Conservation (phyloP, 2,329 filamentous ascomycete species). For the Cordyceps fumosorosea region DNA sequence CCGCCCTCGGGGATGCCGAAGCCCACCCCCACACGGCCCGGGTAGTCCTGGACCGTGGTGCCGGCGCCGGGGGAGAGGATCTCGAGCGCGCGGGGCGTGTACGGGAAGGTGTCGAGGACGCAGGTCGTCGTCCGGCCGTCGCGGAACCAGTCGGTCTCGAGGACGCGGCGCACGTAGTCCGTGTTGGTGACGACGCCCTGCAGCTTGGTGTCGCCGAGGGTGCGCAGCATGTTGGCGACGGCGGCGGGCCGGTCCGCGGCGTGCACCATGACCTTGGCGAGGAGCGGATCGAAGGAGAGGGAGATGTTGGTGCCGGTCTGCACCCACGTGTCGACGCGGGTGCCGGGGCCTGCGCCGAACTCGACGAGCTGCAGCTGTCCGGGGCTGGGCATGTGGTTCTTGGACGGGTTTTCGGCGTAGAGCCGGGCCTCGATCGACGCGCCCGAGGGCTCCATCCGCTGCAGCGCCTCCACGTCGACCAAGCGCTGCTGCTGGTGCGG, state of each 20-base stretch:
- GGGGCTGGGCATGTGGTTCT: conserved; percentile 51
- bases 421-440: conserved; percentile 33
- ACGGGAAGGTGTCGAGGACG: conserved; percentile 46
- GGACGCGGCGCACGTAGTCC: conserved; percentile 45
- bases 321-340: conserved; percentile 59
- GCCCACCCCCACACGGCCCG: conserved; percentile 48
- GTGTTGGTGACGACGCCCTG: conserved; percentile 47
- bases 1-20: conserved; percentile 53
- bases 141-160: conserved; percentile 38
- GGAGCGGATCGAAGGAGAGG: conserved; percentile 50
- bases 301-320: conserved; percentile 49
- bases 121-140: conserved; percentile 49
- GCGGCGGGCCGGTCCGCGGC: conserved; percentile 29
- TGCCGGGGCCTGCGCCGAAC: conserved; percentile 42
- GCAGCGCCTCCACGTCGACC: not conserved
- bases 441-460: conserved; percentile 18
- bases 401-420: conserved; percentile 47
- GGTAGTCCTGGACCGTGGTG: conserved; percentile 53
- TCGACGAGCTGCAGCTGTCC: conserved; percentile 51
- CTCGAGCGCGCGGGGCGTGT: conserved; percentile 44
- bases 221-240: conserved; percentile 34
- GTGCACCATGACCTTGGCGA: conserved; percentile 54
- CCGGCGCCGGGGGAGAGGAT: conserved; percentile 50
- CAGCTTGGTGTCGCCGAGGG: conserved; percentile 40
- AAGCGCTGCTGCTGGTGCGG: not conserved